Base-by-base conservation (phyloP, 441 rosid genomes). In the Viola pubescens region DNA sequence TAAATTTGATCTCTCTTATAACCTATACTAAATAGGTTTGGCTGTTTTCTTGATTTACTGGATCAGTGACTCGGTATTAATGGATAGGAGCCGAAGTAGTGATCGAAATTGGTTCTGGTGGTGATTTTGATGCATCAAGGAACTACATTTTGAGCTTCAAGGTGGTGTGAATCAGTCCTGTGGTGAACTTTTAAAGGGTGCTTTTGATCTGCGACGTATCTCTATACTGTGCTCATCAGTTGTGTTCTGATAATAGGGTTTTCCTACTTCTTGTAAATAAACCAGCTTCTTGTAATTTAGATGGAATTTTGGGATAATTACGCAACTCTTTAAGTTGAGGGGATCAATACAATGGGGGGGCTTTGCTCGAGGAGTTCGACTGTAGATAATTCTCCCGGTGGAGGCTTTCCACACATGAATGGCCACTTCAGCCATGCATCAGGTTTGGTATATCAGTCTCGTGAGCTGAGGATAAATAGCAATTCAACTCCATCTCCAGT, bases 341-440 rank as follows among this genome's bases (percentile, higher is more conserved):
- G 66, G 61, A 68, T 69, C 63, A 58, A 43, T 57, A 62, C 68
- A 61, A 92, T 94, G 97, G 99, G 99, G 65, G 99, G 96, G 77
- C 81, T 94, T 77, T 90, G 99, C 86, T 90, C 99, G 72, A 85
- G 92, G 92, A 83, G 94, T 68, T 82, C 94, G 45, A 80, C 82
- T 79, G 87, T 90, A 75, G 90, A 89, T 78, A 85, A 83, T 82
- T 92, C 86, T 83, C 92, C 90, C 78, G 75, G 91, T 76, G 91
- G 87, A 81, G 82, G 81, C 88, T 84, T 85, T 65, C 75, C 82
- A 3, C 76, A 75, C 69, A 71, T 65, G 47, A 88, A 88, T 77
- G 96, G 87, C 59, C 84, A 76, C 75, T 56, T 72, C 57, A 72
- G 48, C 68, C 62, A 72, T 49, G 82, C 62, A 4, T 46, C 83